These are phyloP conservation scores for Fusarium multiceps DNA, from an alignment of 2,329 filamentous ascomycete genomes.

Conservation along the genomic window DNA sequence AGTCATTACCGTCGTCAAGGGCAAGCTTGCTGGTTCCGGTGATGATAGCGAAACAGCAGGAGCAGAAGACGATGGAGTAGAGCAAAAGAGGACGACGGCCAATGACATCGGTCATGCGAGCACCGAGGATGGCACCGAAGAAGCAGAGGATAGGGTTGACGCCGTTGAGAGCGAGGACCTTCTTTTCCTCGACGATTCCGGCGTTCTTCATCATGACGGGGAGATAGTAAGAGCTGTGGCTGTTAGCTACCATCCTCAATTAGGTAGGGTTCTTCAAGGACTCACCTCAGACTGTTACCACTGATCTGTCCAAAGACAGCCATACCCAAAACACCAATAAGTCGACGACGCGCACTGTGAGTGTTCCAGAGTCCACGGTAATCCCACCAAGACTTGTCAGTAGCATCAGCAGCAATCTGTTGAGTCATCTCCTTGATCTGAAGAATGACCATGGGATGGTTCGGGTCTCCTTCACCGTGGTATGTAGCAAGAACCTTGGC, in stretches of 20 bases:
- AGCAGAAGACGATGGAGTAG: slow-evolving; percentile 58
- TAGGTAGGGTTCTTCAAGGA: rapidly evolving
- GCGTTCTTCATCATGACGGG: slow-evolving; percentile 62
- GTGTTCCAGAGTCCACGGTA: slow-evolving; percentile 65
- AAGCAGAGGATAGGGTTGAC: slow-evolving; percentile 66
- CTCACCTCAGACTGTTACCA: slow-evolving; percentile 57
- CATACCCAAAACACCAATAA: slow-evolving; percentile 63
- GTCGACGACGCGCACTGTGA: slow-evolving; percentile 59
- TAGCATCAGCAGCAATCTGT: slow-evolving; percentile 60
- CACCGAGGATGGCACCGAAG: slow-evolving; percentile 63
- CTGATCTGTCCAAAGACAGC: slow-evolving; percentile 65
- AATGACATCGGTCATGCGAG: slow-evolving; percentile 65
- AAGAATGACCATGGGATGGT: slow-evolving; percentile 63
- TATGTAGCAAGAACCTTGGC: slow-evolving; percentile 58
- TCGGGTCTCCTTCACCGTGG: slow-evolving; percentile 62
- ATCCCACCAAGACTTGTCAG: slow-evolving; percentile 67
- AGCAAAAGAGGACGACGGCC: slow-evolving; percentile 68
- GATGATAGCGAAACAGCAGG: slow-evolving; percentile 60
- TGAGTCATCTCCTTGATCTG: slow-evolving; percentile 62
- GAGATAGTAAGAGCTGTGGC: slow-evolving; percentile 64
- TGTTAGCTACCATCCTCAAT: not conserved
- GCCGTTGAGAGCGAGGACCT: slow-evolving; percentile 61
- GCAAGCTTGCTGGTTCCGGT: slow-evolving; percentile 60
- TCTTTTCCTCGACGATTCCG: slow-evolving; percentile 62
- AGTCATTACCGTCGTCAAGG: slow-evolving; percentile 49